Base-by-base conservation (phyloP, 108 stramenopile genomes). In the Pseudonitzschia multiseries region DNA sequence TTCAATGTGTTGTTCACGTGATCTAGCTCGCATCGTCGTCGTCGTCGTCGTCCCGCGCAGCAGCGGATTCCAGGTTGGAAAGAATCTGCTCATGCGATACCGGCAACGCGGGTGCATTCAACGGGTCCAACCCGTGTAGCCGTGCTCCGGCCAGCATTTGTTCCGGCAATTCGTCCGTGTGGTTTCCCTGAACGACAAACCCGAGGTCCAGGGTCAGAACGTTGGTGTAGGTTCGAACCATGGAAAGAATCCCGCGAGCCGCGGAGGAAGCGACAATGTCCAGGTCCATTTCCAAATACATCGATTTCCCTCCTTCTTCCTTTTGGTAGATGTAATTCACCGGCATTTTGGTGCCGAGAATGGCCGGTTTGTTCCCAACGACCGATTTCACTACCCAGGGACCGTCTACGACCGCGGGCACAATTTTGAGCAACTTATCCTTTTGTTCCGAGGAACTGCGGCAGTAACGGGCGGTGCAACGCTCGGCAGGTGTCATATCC, bases 121-220 rank as follows among this genome's bases (percentile, higher is more conserved):
- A 56, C 1, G 93, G 94, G 67, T 95, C 94, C 62, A 95, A 75
- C n/a, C 91, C 90, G 67, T 95, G 94, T 24, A 95, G 57, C 43
- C 94, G 81, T 22, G 79, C 59, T n/a, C 88, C 94, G 20, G 84
- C 68, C 81, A 93, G 71, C 86, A 95, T 91, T 63, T 86, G 89
- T 71, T 95, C 94, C 9, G 92, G 94, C 59, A 95, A 73, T 71
- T 95, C 90, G 43, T 93, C 90, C 20, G 46, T 51, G 9, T 53
- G 68, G 57, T 86, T 88, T 9, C 88, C 92, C 71, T 95, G 90
- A 13, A 93, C 71, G 59, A 93, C 90, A 77, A 89, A 93, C 13
- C 91, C 94, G 18, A 95, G 69, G 70, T 95, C 92, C 57, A 95
- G 77, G 15, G 90, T 91, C 64, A 95, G 69, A 32, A 75, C 72